These are phyloP conservation scores for Vitis vinifera DNA, from an alignment of 164 flowering plant species.

Conservation along the genomic window ASM3070453v1 NC_081808.1:16368001-16368500, in stretches of 20 bases:
- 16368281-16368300: slow-evolving; percentile 19
- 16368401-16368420: slow-evolving; percentile 5
- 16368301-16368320: slow-evolving; percentile 18
- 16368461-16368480: neutral
- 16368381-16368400: slow-evolving; percentile 18
- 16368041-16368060: slow-evolving; percentile 41
- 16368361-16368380: slow-evolving; percentile 26
- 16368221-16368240: slow-evolving; percentile 16
- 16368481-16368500: neutral
- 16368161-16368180: slow-evolving; percentile 29
- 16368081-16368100: slow-evolving; percentile 21
- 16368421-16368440: neutral
- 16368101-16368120: slow-evolving; percentile 28
- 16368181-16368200: slow-evolving; percentile 28
- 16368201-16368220: slow-evolving; percentile 18
- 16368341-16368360: slow-evolving; percentile 50
- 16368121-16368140: slow-evolving; percentile 21
- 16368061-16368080: slow-evolving; percentile 25
- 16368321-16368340: slow-evolving; percentile 80
- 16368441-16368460: too few species aligned
- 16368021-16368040: slow-evolving; percentile 16
- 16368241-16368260: slow-evolving; percentile 22
- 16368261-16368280: slow-evolving; percentile 27
- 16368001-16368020: slow-evolving; percentile 16
- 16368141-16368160: slow-evolving; percentile 29